A percentile compares a stretch with the other conserved stretches of the same genome.
Conservation (phyloP, 2,329 filamentous ascomycete genomes). For the Colletotrichum sp. region DNA sequence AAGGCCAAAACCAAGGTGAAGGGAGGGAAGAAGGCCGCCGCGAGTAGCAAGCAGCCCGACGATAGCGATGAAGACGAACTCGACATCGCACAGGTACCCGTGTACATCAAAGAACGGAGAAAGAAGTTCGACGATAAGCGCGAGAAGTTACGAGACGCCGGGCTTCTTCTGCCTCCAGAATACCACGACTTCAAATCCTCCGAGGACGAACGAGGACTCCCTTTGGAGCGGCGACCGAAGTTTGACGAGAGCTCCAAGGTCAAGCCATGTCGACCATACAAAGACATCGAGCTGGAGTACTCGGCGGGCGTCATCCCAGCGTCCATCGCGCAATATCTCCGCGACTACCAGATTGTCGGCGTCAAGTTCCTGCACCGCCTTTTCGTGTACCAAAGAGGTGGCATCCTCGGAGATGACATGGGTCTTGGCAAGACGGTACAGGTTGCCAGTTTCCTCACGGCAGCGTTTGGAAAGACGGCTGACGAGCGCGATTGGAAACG, state of each 20-base stretch:
- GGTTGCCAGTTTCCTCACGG: slow-evolving; percentile 89
- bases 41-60: slow-evolving; percentile 28
- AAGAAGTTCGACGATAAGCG: slow-evolving; percentile 69
- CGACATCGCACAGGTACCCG: slow-evolving; percentile 67
- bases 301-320: slow-evolving; percentile 86
- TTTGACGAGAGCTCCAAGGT: slow-evolving; percentile 62
- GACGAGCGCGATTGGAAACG: slow-evolving; percentile 85
- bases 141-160: slow-evolving; percentile 66
- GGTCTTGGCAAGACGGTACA: slow-evolving; percentile 96
- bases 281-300: slow-evolving; percentile 75
- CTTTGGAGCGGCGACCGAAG: slow-evolving; percentile 70
- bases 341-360: slow-evolving; percentile 89
- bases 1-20: slow-evolving; percentile 44
- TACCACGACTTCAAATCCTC: slow-evolving; percentile 80
- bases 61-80: slow-evolving; percentile 42
- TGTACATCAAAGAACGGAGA: slow-evolving; percentile 74
- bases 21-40: slow-evolving; percentile 31
- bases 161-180: slow-evolving; percentile 77
- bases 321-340: slow-evolving; percentile 87
- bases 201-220: slow-evolving; percentile 55
- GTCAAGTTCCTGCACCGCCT: slow-evolving; percentile 84
- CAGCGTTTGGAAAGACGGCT: slow-evolving; percentile 91
- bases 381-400: slow-evolving; percentile 90
- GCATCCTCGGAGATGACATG: slow-evolving; percentile 96
- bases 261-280: slow-evolving; percentile 71